phyloP scores from a whole-genome alignment of 2,329 filamentous ascomycete species.

The Parastagonospora nodorum region DNA sequence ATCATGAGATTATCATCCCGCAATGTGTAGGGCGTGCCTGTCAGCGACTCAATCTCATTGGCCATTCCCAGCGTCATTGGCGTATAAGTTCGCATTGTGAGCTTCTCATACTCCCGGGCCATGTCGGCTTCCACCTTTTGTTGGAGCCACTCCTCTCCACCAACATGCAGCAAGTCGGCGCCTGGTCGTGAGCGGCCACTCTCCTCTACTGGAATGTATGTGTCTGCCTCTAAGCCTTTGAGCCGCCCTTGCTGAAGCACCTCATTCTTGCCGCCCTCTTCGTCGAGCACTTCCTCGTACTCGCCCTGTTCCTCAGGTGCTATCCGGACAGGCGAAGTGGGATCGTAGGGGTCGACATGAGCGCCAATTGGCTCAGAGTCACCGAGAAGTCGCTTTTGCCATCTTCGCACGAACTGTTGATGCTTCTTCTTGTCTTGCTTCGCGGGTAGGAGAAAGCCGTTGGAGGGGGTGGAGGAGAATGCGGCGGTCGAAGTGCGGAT shows the following conservation, averaged over 20 bases:
- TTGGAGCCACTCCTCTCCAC: constrained; percentile 53
- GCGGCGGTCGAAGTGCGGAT: constrained; percentile 25
- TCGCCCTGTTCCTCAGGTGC: constrained; percentile 43
- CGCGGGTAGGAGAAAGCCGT: constrained; percentile 28
- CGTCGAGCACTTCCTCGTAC: constrained; percentile 37
- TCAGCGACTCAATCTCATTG: constrained; percentile 36
- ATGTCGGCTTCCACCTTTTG: constrained; percentile 35
- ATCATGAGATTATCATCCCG: constrained; percentile 35
- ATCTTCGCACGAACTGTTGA: constrained; percentile 40
- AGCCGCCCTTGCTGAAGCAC: too few species aligned
- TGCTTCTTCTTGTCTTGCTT: constrained; percentile 45
- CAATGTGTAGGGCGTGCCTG: constrained; percentile 37
- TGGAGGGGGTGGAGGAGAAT: constrained; percentile 38
- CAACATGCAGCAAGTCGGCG: constrained; percentile 58
- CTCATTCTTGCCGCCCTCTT: too few species aligned
- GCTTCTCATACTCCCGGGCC: constrained; percentile 42
- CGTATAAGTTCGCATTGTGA: constrained; percentile 39
- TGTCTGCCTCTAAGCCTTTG: too few species aligned
- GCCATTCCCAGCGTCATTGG: constrained; percentile 37
- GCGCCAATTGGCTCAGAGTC: constrained; percentile 44
- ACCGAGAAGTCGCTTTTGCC: constrained; percentile 44
- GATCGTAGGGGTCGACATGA: constrained; percentile 45
- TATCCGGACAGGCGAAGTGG: constrained; percentile 42
- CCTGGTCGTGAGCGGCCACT: too few species aligned
- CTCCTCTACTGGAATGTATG: too few species aligned